These are phyloP conservation scores for Boletus rex-veris DNA, from an alignment of 768 basidiomycete species.

Conservation along the genomic window DNA sequence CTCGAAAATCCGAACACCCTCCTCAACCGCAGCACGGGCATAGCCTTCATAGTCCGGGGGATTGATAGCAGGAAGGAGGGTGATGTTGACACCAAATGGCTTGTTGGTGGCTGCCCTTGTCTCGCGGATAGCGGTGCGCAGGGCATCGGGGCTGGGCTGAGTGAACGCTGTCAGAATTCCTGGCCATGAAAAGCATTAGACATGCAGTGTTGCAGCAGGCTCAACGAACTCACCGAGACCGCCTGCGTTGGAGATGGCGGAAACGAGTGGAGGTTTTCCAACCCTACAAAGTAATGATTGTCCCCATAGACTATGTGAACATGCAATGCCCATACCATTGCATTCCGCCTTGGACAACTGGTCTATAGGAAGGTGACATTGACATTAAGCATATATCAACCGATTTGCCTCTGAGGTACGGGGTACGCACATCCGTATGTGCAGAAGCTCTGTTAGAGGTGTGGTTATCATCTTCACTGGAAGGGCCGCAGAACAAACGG, in stretches of 20 bases:
- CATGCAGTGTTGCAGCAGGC: not conserved
- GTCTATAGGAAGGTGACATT: conserved; percentile 40
- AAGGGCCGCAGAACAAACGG: conserved; percentile 32
- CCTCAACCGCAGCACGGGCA: conserved; percentile 76
- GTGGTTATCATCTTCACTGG: conserved; percentile 43
- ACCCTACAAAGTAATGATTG: conserved; percentile 50
- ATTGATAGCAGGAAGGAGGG: conserved; percentile 82
- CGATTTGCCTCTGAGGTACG: conserved; percentile 19
- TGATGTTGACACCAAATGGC: conserved; percentile 84
- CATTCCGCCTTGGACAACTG: conserved; percentile 86
- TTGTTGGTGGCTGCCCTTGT: conserved; percentile 66
- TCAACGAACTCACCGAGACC: conserved; percentile 54
- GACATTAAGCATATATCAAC: not conserved
- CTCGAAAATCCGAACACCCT: conserved; percentile 87
- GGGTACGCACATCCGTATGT: conserved; percentile 58
- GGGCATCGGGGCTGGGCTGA: conserved; percentile 79
- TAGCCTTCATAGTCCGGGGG: conserved; percentile 90
- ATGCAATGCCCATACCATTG: conserved; percentile 57
- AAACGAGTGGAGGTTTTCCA: conserved; percentile 67
- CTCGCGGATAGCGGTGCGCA: conserved; percentile 76
- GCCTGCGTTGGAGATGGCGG: conserved; percentile 80
- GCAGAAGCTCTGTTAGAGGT: conserved; percentile 58
- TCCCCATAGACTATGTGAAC: not conserved
- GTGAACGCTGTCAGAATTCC: conserved; percentile 87
- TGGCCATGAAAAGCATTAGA: conserved; percentile 14